Evolutionary conservation across 1,284 basidiomycete genomes (phyloP).

Genomic region (Tilletia indica): DNA sequence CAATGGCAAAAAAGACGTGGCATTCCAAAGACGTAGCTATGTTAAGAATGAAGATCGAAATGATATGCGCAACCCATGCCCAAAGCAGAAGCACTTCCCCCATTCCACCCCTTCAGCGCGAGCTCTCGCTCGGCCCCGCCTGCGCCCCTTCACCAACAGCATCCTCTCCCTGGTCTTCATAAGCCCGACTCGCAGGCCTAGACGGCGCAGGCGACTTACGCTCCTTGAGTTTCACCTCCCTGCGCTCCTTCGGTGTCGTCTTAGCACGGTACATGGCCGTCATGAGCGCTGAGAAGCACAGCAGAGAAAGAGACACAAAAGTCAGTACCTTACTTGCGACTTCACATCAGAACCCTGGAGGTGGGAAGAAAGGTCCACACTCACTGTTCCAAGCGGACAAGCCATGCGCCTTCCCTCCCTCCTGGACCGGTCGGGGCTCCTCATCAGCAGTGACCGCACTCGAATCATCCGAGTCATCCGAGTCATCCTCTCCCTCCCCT

Average conservation of each 20-base stretch:
- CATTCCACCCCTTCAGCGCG: too few relatives aligned
- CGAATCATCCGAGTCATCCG: neutral
- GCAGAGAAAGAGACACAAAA: neutral
- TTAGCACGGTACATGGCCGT: neutral
- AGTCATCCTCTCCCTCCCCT: neutral
- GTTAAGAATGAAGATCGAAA: too few relatives aligned
- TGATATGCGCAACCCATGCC: too few relatives aligned
- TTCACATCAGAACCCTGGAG: neutral
- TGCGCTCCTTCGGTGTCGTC: slow-evolving; percentile 10
- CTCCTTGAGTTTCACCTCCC: slow-evolving; percentile 12
- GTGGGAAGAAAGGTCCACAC: neutral
- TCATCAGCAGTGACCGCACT: slow-evolving; percentile 6
- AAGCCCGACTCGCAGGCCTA: neutral
- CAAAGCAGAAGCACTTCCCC: too few relatives aligned
- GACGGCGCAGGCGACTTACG: slow-evolving; percentile 6
- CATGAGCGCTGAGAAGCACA: neutral
- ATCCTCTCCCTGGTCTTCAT: slow-evolving; percentile 2
- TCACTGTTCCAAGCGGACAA: slow-evolving; percentile 17
- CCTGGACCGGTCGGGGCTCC: neutral
- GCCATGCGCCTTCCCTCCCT: slow-evolving; percentile 4
- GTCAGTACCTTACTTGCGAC: neutral
- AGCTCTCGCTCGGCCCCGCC: too few relatives aligned
- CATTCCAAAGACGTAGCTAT: too few relatives aligned
- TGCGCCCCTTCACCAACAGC: too few relatives aligned
- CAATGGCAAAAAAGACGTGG: too few relatives aligned